Percentiles rank a stretch among this genome's conserved stretches.
Evolutionary conservation across 257 asterid species (phyloP).

Genomic region (Solanum piurae): DNA sequence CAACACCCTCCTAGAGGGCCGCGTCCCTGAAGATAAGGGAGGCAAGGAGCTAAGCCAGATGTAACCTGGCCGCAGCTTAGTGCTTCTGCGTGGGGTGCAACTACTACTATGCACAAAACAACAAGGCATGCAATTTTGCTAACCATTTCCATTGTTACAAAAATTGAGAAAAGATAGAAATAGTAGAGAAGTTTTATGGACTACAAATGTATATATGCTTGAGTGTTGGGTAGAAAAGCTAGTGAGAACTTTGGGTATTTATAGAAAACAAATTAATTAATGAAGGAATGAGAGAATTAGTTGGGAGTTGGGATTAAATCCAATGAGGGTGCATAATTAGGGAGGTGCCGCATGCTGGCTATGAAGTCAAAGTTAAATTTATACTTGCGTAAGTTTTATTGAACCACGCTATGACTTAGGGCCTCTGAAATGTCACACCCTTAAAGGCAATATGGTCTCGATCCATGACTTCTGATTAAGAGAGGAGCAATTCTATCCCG

Average conservation of each 20-base stretch:
- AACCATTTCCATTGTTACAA: not conserved
- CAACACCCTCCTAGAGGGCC: not conserved
- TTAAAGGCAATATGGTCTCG: not conserved
- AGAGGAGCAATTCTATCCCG: too few species aligned
- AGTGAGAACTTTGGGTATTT: not conserved
- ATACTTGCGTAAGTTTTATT: not conserved
- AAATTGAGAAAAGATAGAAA: not conserved
- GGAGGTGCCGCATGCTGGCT: too few species aligned
- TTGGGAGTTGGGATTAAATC: not conserved
- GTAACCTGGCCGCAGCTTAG: not conserved
- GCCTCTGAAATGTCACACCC: too few species aligned
- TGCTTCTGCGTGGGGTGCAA: slow-evolving; percentile 9
- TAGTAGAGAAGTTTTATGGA: not conserved
- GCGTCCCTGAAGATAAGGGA: not conserved
- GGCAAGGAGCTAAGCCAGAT: not conserved
- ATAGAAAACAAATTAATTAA: not conserved
- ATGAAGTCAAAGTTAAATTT: too few species aligned
- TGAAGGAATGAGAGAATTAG: not conserved
- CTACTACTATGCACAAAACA: not conserved
- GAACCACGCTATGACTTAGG: not conserved
- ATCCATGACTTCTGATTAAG: too few species aligned
- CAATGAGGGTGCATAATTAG: not conserved
- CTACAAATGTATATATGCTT: not conserved
- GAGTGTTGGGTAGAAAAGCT: not conserved
- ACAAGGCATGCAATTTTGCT: not conserved